Evolutionary conservation across 2,329 filamentous ascomycete genomes (phyloP).

Genomic region (Westerdykella sp.): DNA sequence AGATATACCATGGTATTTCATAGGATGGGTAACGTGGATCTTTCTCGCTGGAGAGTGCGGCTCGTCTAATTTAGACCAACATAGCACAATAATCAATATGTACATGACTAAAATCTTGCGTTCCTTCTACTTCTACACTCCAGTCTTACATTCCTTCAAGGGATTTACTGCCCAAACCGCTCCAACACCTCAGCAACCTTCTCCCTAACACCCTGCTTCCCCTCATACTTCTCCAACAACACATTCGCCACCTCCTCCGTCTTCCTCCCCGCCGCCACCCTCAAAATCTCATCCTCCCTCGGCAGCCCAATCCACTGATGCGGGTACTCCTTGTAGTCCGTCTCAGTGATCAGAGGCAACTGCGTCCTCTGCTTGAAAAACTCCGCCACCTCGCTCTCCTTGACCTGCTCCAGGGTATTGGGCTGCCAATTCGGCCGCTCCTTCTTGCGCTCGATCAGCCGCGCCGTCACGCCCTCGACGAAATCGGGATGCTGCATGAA

Average conservation of each 20-base stretch:
- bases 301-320: slow-evolving; percentile 66
- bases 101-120: background rate
- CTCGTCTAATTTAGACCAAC: background rate
- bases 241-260: slow-evolving; percentile 35
- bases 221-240: slow-evolving; percentile 38
- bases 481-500: slow-evolving; percentile 96
- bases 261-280: slow-evolving; percentile 33
- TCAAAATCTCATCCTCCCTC: slow-evolving; percentile 56
- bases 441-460: slow-evolving; percentile 65
- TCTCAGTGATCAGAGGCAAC: slow-evolving; percentile 56
- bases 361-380: slow-evolving; percentile 56
- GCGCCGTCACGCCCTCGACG: slow-evolving; percentile 78
- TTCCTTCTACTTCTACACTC: background rate
- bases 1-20: background rate
- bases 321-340: slow-evolving; percentile 68
- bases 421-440: slow-evolving; percentile 70
- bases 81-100: background rate
- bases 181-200: slow-evolving; percentile 59
- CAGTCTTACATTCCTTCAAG: background rate
- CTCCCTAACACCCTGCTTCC: slow-evolving; percentile 48
- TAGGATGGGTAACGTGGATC: too few relatives aligned
- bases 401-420: slow-evolving; percentile 62
- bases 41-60: background rate
- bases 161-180: slow-evolving; percentile 9
- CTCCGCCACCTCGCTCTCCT: slow-evolving; percentile 50